A percentile compares a stretch with the other conserved stretches of the same genome.
Evolutionary conservation across 805 yeast genomes (phyloP).

Genomic region (Wickerhamiella galacta): DNA sequence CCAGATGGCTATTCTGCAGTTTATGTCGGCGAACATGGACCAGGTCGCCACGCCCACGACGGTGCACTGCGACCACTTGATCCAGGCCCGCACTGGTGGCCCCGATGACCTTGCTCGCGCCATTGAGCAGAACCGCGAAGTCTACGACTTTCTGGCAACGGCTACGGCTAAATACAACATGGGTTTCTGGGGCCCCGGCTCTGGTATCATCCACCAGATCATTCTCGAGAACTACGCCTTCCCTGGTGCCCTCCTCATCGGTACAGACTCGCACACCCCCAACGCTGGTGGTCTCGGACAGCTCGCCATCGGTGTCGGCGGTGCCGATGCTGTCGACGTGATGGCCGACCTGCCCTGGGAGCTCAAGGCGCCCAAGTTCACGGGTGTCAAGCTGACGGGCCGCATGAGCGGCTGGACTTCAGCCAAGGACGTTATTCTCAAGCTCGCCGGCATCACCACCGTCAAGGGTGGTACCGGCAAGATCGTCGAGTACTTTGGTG

Average conservation of each 20-base stretch:
- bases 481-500: conserved; percentile 92
- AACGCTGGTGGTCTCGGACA: conserved; percentile 98
- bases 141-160: conserved; percentile 73
- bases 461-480: conserved; percentile 98
- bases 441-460: conserved; percentile 84
- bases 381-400: conserved; percentile 92
- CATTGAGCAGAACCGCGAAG: conserved; percentile 80
- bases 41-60: conserved; percentile 89
- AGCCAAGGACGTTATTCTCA: conserved; percentile 88
- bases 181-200: conserved; percentile 98
- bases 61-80: conserved; percentile 94
- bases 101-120: conserved; percentile 72
- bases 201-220: conserved; percentile 95
- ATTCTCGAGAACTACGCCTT: conserved; percentile 90
- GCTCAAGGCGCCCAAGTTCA: conserved; percentile 87
- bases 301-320: conserved; percentile 97
- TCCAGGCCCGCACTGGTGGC: conserved; percentile 91
- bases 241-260: conserved; percentile 93
- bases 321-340: conserved; percentile 98
- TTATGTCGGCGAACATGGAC: conserved; percentile 88
- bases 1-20: conserved; percentile 93
- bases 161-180: conserved; percentile 92
- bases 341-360: conserved; percentile 94
- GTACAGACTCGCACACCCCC: conserved; percentile 96
- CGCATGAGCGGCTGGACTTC: conserved; percentile 88